Percentiles rank a stretch among this genome's conserved stretches.
These are phyloP conservation scores for Cnidoscolus chayamansa DNA, from an alignment of 441 rosid genomes.

Conservation along the genomic window DNA sequence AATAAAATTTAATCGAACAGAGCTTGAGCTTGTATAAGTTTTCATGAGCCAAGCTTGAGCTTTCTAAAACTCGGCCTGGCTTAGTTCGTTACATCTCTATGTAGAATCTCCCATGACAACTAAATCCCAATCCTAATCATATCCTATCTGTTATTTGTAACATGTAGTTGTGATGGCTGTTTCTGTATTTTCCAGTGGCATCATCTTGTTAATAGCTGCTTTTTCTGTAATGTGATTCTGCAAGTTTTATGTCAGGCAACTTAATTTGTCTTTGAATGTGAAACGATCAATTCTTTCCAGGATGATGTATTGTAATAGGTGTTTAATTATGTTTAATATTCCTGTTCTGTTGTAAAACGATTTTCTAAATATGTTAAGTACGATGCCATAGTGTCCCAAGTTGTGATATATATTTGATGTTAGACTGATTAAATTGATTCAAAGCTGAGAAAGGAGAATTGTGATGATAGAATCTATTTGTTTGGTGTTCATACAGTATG, in stretches of 20 bases:
- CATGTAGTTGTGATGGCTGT: background rate
- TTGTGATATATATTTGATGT: background rate
- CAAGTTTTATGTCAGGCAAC: background rate
- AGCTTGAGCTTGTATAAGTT: too few relatives aligned
- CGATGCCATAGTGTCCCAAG: background rate
- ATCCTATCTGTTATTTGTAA: too few relatives aligned
- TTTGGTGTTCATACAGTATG: slow-evolving; percentile 43
- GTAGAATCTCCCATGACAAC: too few relatives aligned
- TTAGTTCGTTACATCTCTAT: too few relatives aligned
- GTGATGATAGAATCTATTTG: background rate
- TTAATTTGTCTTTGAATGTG: background rate
- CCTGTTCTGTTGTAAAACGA: background rate
- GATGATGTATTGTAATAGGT: too few relatives aligned
- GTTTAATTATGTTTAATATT: background rate
- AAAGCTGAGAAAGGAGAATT: background rate
- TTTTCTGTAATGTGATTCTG: background rate
- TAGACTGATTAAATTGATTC: background rate
- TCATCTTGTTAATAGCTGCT: background rate
- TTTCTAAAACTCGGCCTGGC: too few relatives aligned
- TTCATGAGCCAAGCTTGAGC: too few relatives aligned
- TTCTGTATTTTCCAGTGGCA: background rate
- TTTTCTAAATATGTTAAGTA: background rate
- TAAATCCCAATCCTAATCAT: too few relatives aligned
- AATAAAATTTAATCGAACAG: too few relatives aligned
- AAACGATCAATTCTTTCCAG: background rate